These are phyloP conservation scores for Gynandropsis gynandra DNA, from an alignment of 345 rosid genomes.

Conservation along the genomic window DNA sequence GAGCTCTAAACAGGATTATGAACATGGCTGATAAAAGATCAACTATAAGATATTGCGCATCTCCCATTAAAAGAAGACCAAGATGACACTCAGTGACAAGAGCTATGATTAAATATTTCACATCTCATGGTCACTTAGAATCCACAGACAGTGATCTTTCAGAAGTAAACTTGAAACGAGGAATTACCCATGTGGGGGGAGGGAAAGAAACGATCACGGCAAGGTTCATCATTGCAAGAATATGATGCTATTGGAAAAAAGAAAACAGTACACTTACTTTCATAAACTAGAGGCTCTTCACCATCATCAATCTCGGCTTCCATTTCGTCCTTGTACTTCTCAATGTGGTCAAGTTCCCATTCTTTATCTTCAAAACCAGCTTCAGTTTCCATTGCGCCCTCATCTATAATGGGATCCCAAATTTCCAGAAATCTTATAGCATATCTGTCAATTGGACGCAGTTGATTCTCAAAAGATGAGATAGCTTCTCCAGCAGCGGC, in stretches of 20 bases:
- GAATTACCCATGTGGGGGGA: not conserved
- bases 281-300: slow-evolving; percentile 94
- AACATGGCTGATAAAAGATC: slow-evolving; percentile 9
- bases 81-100: no score
- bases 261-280: slow-evolving; percentile 51
- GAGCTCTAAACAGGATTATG: slow-evolving; percentile 14
- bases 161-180: not conserved
- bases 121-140: no score
- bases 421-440: slow-evolving; percentile 77
- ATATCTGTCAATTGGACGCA: slow-evolving; percentile 94
- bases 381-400: slow-evolving; percentile 63
- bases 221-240: slow-evolving; percentile 4
- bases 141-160: no score
- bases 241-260: slow-evolving; percentile 5
- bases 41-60: not conserved
- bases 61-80: no score
- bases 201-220: not conserved
- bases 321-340: slow-evolving; percentile 95
- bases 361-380: slow-evolving; percentile 74
- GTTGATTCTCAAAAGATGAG: slow-evolving; percentile 73
- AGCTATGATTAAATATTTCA: no score
- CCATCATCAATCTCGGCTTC: slow-evolving; percentile 99
- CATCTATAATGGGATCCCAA: slow-evolving; percentile 94
- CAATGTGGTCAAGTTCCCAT: slow-evolving; percentile 97
- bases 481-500: slow-evolving; percentile 90